phyloP scores from a whole-genome alignment of 352 stramenopile species.

The Achlya hypogyna region DNA sequence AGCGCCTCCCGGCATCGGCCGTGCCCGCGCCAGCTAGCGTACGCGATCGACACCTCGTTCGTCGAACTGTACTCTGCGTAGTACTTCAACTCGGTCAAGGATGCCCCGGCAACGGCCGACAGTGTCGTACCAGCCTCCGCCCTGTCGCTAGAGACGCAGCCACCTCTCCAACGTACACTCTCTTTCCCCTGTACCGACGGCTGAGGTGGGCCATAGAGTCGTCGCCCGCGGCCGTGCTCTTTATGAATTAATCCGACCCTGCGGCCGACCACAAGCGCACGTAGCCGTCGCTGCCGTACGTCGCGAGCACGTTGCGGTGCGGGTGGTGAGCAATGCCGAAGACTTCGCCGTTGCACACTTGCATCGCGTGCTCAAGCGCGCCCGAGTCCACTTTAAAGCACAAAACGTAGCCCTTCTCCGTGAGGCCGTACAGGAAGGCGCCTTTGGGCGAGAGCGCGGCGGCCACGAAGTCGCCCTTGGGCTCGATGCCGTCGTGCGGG shows the following conservation, averaged over 20 bases:
- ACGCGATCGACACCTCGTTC: too few species aligned
- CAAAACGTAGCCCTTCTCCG: conserved; percentile 74
- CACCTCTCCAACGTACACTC: not conserved
- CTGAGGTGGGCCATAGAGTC: not conserved
- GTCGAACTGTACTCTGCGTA: too few species aligned
- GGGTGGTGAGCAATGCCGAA: conserved; percentile 82
- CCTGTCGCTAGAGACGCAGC: not conserved
- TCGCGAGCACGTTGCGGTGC: conserved; percentile 83
- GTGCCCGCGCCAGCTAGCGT: too few species aligned
- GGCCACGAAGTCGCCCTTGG: conserved; percentile 77
- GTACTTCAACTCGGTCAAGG: too few species aligned
- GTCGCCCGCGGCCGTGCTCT: not conserved
- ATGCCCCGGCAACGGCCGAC: too few species aligned
- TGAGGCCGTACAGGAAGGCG: conserved; percentile 82
- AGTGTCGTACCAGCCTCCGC: too few species aligned
- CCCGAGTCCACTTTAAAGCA: conserved; percentile 52
- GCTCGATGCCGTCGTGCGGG: conserved; percentile 43
- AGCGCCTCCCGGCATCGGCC: too few species aligned
- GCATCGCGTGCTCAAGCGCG: conserved; percentile 58
- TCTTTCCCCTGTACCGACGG: not conserved
- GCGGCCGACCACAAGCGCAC: conserved; percentile 66
- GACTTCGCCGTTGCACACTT: conserved; percentile 72
- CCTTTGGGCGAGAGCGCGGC: conserved; percentile 68
- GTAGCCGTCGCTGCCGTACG: conserved; percentile 80
- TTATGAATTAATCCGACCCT: not conserved